Evolutionary conservation across 2,329 filamentous ascomycete species (phyloP).

Genomic region (Leptographium galeiforme): DNA sequence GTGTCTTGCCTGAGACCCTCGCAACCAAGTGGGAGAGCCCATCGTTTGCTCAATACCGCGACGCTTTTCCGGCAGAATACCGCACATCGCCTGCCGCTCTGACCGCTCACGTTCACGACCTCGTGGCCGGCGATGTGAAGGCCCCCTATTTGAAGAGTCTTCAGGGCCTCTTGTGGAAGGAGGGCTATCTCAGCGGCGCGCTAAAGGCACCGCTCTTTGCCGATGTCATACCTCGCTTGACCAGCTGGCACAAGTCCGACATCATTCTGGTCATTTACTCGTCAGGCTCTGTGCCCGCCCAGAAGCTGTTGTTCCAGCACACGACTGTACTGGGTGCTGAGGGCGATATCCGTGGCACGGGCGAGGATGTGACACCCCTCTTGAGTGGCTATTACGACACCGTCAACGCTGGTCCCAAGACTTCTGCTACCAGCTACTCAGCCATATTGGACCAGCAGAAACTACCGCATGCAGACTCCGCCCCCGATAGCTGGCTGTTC

Average conservation of each 20-base stretch:
- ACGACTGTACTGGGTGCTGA: slow-evolving; percentile 28
- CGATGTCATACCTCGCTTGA: slow-evolving; percentile 55
- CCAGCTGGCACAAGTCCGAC: slow-evolving; percentile 41
- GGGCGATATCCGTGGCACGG: slow-evolving; percentile 13
- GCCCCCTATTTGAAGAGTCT: slow-evolving; percentile 64
- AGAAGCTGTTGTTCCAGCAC: slow-evolving; percentile 66
- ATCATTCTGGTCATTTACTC: slow-evolving; percentile 64
- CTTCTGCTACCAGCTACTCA: slow-evolving; percentile 51
- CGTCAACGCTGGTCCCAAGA: slow-evolving; percentile 65
- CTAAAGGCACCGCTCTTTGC: slow-evolving; percentile 61
- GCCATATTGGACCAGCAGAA: slow-evolving; percentile 31
- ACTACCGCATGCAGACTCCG: slow-evolving; percentile 17
- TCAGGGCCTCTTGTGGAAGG: slow-evolving; percentile 67
- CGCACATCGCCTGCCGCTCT: slow-evolving; percentile 45
- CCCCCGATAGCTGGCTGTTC: slow-evolving; percentile 53
- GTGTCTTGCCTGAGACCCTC: slow-evolving; percentile 50
- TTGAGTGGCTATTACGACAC: slow-evolving; percentile 66
- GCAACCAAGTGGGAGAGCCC: slow-evolving; percentile 52
- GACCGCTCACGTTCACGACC: slow-evolving; percentile 53
- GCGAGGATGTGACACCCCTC: slow-evolving; percentile 41
- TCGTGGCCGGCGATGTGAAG: slow-evolving; percentile 62
- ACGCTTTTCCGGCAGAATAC: slow-evolving; percentile 56
- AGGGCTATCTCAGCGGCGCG: slow-evolving; percentile 56
- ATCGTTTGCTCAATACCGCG: slow-evolving; percentile 52
- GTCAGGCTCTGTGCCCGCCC: slow-evolving; percentile 65